Evolutionary conservation across 306 rosid species (phyloP).

Genomic region (Castanea crenata): DNA sequence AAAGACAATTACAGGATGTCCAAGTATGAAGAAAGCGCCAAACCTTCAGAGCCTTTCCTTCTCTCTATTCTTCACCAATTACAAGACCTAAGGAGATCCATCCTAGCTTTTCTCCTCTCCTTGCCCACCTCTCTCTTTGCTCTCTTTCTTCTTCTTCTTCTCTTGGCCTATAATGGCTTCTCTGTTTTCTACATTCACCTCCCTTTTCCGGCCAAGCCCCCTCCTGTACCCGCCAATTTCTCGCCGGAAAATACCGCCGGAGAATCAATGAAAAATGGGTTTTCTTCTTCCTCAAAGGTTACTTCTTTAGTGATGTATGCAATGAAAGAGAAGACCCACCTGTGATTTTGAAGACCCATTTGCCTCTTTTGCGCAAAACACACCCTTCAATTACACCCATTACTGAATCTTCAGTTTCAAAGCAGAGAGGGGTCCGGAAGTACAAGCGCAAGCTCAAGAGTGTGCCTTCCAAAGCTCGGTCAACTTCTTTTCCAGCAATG

Average conservation of each 20-base stretch:
- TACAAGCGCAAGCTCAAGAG: constrained; percentile 53
- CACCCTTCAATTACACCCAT: constrained; percentile 7
- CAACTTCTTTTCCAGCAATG: constrained; percentile 33
- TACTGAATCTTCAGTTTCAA: not conserved
- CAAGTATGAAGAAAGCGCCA: constrained; percentile 18
- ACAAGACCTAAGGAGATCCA: constrained; percentile 35
- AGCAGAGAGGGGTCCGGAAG: constrained; percentile 28
- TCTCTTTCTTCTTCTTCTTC: constrained; percentile 54
- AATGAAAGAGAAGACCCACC: constrained; percentile 32
- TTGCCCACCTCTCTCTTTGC: constrained; percentile 56
- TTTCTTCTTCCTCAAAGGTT: constrained; percentile 30
- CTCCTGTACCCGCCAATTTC: constrained; percentile 10
- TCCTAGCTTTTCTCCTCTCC: constrained; percentile 36
- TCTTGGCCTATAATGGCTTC: constrained; percentile 62
- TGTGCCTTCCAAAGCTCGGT: constrained; percentile 23
- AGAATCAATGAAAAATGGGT: constrained; percentile 20
- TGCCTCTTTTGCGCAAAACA: constrained; percentile 25
- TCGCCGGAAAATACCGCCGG: constrained; percentile 3
- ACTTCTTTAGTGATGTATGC: constrained; percentile 43
- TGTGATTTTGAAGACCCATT: constrained; percentile 18
- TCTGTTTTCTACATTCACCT: constrained; percentile 40
- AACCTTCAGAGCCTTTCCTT: constrained; percentile 7
- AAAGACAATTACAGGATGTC: not conserved
- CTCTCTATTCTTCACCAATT: constrained; percentile 24
- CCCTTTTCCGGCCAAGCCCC: constrained; percentile 38